Evolutionary conservation across 2,329 filamentous ascomycete species (phyloP).

Genomic region (Cryphonectria naterciae): DNA sequence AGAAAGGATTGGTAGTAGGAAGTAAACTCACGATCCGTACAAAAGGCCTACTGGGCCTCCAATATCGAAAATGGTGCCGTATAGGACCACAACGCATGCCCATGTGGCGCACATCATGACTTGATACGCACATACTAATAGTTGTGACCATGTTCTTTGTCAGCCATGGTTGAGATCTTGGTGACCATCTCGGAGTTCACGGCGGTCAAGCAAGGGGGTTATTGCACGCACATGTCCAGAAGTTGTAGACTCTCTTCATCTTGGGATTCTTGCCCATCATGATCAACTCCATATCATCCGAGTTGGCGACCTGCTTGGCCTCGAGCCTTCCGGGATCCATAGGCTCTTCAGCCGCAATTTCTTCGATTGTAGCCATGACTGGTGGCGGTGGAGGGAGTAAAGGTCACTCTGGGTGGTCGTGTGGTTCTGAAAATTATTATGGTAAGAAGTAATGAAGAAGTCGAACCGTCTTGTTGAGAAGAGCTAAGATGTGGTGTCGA

Average conservation of each 20-base stretch:
- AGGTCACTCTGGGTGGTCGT: background rate
- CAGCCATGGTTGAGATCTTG: background rate
- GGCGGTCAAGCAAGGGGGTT: background rate
- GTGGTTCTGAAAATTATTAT: background rate
- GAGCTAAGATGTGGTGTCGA: background rate
- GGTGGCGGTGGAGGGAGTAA: background rate
- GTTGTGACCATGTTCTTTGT: background rate
- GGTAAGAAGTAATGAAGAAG: background rate
- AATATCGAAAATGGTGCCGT: slow-evolving; percentile 13
- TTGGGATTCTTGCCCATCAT: slow-evolving; percentile 10
- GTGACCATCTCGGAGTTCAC: background rate
- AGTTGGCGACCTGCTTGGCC: background rate
- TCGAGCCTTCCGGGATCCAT: slow-evolving; percentile 8
- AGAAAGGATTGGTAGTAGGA: background rate
- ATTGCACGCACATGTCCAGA: slow-evolving; percentile 2
- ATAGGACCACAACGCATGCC: slow-evolving; percentile 10
- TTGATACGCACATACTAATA: slow-evolving; percentile 10
- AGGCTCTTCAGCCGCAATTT: background rate
- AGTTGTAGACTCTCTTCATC: slow-evolving; percentile 15
- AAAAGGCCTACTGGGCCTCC: slow-evolving; percentile 11
- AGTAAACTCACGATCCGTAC: slow-evolving; percentile 11
- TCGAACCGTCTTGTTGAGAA: background rate
- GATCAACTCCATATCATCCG: slow-evolving; percentile 11
- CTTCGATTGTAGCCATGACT: background rate
- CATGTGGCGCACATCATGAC: slow-evolving; percentile 15